These are phyloP conservation scores for Xenoacremonium recifei DNA, from an alignment of 2,329 filamentous ascomycete species.

Conservation along the genomic window DNA sequence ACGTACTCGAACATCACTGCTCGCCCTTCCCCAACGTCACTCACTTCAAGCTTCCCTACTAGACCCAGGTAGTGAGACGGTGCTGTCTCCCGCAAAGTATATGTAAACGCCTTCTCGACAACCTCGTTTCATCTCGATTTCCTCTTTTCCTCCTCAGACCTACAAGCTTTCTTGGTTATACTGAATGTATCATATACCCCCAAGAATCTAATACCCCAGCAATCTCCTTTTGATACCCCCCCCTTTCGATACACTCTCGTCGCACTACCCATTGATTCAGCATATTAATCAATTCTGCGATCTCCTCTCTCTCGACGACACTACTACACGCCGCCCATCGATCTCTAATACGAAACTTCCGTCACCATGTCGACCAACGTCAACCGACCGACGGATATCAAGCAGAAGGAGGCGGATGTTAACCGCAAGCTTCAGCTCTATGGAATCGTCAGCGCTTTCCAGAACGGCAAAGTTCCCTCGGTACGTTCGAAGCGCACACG, in stretches of 20 bases:
- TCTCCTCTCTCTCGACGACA: background rate
- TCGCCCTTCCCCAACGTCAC: conserved; percentile 34
- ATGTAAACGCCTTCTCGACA: conserved; percentile 22
- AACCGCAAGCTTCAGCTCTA: conserved; percentile 94
- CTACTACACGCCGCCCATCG: background rate
- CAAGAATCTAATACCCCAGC: background rate
- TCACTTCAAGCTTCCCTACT: conserved; percentile 12
- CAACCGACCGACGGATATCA: conserved; percentile 71
- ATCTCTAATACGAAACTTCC: conserved; percentile 14
- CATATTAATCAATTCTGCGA: no score
- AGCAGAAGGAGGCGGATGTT: conserved; percentile 81
- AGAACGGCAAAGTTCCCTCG: conserved; percentile 86
- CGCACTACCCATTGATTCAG: no score
- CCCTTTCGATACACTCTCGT: conserved; percentile 3
- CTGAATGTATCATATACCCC: no score
- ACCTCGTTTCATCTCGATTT: conserved; percentile 3
- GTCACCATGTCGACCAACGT: conserved; percentile 47
- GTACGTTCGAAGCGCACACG: conserved; percentile 48
- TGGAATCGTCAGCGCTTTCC: conserved; percentile 83
- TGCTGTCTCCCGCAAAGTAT: conserved; percentile 22
- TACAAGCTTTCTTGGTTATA: background rate
- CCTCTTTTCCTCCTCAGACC: conserved; percentile 3
- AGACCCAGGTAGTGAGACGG: background rate
- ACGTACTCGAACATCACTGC: conserved; percentile 30
- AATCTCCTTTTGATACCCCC: background rate